Evolutionary conservation across 805 yeast genomes (phyloP).

Genomic region (Candida khao-thaluensis): DNA sequence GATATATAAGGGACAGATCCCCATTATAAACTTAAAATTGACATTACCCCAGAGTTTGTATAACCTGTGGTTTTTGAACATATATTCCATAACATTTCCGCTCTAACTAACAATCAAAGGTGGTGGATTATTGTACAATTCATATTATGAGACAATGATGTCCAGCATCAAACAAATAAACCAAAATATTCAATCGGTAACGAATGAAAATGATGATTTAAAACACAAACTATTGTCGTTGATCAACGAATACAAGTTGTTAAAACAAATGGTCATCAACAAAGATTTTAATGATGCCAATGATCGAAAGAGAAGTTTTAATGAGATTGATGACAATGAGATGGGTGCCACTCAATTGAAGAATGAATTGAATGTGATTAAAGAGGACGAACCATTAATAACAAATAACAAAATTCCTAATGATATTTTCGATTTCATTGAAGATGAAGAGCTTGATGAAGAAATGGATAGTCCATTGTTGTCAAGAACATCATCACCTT

Average conservation of each 20-base stretch:
- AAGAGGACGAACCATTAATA: constrained; percentile 6
- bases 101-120: too few relatives aligned
- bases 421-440: constrained; percentile 14
- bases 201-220: constrained; percentile 34
- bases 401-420: neutral
- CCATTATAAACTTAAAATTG: constrained; percentile 1
- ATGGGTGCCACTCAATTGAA: too few relatives aligned
- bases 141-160: constrained; percentile 10
- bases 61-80: neutral
- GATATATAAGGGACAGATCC: constrained; percentile 6
- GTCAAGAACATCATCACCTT: constrained; percentile 40
- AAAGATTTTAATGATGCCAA: constrained; percentile 6
- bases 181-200: constrained; percentile 18
- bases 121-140: neutral
- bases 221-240: constrained; percentile 34
- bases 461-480: constrained; percentile 27
- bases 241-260: constrained; percentile 40
- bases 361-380: constrained; percentile 3
- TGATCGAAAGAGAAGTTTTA: constrained; percentile 7
- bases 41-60: constrained; percentile 3
- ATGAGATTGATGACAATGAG: constrained; percentile 9
- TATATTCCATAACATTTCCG: too few relatives aligned
- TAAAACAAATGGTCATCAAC: constrained; percentile 27
- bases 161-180: constrained; percentile 7
- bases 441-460: constrained; percentile 16